A percentile compares a stretch with the other conserved stretches of the same genome.
These are phyloP conservation scores for Penicillium parvum DNA, from an alignment of 495 filamentous ascomycete species.

Conservation along the genomic window DNA sequence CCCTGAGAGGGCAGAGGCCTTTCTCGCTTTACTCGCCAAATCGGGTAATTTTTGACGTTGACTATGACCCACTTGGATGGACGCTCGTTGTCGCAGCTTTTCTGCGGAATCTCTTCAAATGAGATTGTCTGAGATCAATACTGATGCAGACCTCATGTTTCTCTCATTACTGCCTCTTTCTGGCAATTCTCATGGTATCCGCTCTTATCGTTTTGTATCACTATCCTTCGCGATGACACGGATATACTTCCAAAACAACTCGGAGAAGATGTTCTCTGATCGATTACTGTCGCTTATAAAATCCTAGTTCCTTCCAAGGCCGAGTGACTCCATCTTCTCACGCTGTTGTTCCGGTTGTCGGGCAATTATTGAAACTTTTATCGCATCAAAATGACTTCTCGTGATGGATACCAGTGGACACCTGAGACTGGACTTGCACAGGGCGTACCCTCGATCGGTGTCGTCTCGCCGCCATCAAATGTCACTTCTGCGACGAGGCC, in stretches of 20 bases:
- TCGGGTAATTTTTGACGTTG: constrained; percentile 9
- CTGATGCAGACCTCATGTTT: not conserved
- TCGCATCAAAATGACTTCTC: constrained; percentile 14
- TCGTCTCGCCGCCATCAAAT: constrained; percentile 17
- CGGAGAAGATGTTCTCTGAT: too few relatives aligned
- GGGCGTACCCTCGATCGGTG: constrained; percentile 18
- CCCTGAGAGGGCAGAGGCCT: too few relatives aligned
- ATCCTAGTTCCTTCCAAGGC: too few relatives aligned
- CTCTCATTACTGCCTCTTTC: constrained; percentile 3
- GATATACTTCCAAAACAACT: too few relatives aligned
- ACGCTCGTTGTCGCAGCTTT: too few relatives aligned
- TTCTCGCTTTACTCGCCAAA: constrained; percentile 10
- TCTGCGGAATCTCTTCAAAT: not conserved
- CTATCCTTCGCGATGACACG: not conserved
- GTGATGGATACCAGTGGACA: constrained; percentile 23
- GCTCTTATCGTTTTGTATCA: not conserved
- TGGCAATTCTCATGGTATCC: not conserved
- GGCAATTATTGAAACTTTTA: too few relatives aligned
- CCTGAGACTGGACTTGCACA: constrained; percentile 11
- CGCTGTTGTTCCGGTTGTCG: too few relatives aligned
- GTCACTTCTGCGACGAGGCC: not conserved
- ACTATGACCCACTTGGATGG: too few relatives aligned
- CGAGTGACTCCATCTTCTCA: too few relatives aligned
- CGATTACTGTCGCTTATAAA: too few relatives aligned
- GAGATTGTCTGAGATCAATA: not conserved